Evolutionary conservation across 345 rosid genomes (phyloP).

Genomic region (Salix viminalis): DNA sequence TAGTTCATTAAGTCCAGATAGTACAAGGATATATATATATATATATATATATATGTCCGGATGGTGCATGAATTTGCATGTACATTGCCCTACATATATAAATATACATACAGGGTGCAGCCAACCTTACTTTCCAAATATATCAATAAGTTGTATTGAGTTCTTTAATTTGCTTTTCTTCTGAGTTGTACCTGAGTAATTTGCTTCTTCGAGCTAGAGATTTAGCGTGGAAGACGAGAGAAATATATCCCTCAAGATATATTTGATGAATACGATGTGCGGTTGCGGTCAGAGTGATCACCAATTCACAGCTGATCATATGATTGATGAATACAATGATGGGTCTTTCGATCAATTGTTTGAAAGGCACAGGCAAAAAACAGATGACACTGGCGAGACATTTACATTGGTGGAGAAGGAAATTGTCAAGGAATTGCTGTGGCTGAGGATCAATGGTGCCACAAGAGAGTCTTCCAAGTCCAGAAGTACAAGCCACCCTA

Average conservation of each 20-base stretch:
- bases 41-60: background rate
- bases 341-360: background rate
- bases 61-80: background rate
- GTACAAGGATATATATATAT: background rate
- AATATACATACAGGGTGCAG: background rate
- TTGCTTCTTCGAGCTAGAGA: background rate
- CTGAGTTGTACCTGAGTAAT: background rate
- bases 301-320: background rate
- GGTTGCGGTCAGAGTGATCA: background rate
- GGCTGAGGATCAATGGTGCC: background rate
- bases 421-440: background rate
- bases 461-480: background rate
- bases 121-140: no score
- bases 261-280: background rate
- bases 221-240: background rate
- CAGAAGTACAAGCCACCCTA: background rate
- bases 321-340: background rate
- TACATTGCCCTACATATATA: background rate
- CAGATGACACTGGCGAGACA: background rate
- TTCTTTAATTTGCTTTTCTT: background rate
- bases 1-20: background rate
- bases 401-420: background rate
- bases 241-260: background rate
- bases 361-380: background rate
- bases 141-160: background rate